Evolutionary conservation across 768 basidiomycete species (phyloP).

Genomic region (Hygrophorus russula): DNA sequence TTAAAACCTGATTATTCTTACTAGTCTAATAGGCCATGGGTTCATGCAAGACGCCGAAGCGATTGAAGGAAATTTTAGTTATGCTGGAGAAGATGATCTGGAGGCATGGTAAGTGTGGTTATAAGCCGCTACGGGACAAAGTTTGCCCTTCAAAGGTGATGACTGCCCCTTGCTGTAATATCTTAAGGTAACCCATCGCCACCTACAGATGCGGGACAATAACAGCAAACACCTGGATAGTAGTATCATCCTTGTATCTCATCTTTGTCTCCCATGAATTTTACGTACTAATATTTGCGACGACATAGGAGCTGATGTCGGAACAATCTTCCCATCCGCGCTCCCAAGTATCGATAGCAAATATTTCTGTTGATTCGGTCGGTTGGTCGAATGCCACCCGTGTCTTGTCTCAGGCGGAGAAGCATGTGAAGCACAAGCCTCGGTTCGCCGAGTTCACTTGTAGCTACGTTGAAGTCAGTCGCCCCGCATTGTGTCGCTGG

Average conservation of each 20-base stretch:
- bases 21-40: conserved; percentile 24
- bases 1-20: neutral
- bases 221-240: conserved; percentile 39
- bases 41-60: conserved; percentile 58
- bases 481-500: neutral
- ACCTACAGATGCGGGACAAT: conserved; percentile 25
- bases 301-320: conserved; percentile 60
- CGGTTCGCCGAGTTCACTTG: conserved; percentile 74
- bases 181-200: neutral
- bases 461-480: conserved; percentile 45
- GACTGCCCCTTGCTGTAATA: neutral
- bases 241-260: conserved; percentile 49
- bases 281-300: conserved; percentile 3
- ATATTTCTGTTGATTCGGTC: conserved; percentile 43
- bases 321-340: conserved; percentile 42
- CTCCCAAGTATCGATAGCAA: conserved; percentile 36
- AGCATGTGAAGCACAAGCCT: conserved; percentile 45
- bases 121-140: conserved; percentile 48
- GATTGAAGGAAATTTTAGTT: conserved; percentile 44
- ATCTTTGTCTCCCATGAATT: neutral
- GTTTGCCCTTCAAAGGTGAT: conserved; percentile 73
- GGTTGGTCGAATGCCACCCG: conserved; percentile 33
- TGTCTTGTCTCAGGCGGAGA: conserved; percentile 36
- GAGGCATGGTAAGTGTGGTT: conserved; percentile 60
- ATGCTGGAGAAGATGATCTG: conserved; percentile 52